phyloP scores from a whole-genome alignment of 1,284 basidiomycete genomes.

The Phlebopus sp. region DNA sequence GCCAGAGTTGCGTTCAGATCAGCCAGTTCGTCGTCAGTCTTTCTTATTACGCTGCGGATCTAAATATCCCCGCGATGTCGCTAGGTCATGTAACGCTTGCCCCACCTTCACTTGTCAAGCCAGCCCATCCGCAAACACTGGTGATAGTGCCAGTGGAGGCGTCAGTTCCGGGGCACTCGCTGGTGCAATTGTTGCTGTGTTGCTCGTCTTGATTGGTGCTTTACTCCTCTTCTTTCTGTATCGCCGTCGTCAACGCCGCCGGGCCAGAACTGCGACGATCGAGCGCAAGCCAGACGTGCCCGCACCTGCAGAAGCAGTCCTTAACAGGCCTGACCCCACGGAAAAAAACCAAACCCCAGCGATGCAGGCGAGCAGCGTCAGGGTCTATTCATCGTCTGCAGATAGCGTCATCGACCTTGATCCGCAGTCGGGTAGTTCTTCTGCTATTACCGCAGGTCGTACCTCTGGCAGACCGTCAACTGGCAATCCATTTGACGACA shows the following conservation, averaged over 20 bases:
- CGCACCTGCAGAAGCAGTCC: conserved; percentile 69
- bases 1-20: conserved; percentile 57
- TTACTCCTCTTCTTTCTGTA: conserved; percentile 59
- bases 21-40: conserved; percentile 44
- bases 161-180: conserved; percentile 70
- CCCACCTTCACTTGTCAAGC: conserved; percentile 35
- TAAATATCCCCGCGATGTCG: conserved; percentile 13
- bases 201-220: conserved; percentile 55
- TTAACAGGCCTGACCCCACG: conserved; percentile 72
- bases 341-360: conserved; percentile 49
- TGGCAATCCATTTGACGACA: conserved; percentile 74
- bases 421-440: conserved; percentile 43
- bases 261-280: conserved; percentile 22
- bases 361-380: conserved; percentile 37
- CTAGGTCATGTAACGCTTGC: conserved; percentile 59
- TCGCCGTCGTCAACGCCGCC: conserved; percentile 46
- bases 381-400: conserved; percentile 47
- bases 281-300: conserved; percentile 61
- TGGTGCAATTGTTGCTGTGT: conserved; percentile 62
- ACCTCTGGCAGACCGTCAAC: conserved; percentile 22
- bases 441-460: conserved; percentile 25
- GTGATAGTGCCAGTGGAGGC: conserved; percentile 32
- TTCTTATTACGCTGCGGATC: conserved; percentile 6
- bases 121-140: conserved; percentile 13
- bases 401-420: conserved; percentile 57